Percentiles rank a stretch among this genome's conserved stretches.
phyloP scores from a whole-genome alignment of 2,329 filamentous ascomycete species.

The Mollisiaceae sp. region DNA sequence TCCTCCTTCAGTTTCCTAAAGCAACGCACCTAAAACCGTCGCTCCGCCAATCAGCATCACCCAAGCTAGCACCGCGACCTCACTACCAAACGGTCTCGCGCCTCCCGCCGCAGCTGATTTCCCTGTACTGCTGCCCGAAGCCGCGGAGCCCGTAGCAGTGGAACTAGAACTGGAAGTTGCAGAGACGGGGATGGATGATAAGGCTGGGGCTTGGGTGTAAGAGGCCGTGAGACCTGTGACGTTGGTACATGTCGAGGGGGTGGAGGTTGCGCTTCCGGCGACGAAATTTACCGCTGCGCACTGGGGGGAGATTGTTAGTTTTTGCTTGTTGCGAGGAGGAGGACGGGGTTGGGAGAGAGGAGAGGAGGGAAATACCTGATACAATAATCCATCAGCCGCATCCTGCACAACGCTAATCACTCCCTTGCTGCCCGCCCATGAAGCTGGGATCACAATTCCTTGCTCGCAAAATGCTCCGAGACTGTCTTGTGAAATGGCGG shows the following conservation, averaged over 20 bases:
- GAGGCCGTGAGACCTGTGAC: conserved; percentile 42
- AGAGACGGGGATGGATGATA: conserved; percentile 28
- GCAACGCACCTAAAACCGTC: not conserved
- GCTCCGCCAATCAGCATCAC: not conserved
- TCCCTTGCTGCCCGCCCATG: conserved; percentile 56
- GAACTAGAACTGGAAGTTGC: not conserved
- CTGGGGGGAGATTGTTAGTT: conserved; percentile 43
- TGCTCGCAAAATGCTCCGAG: not conserved
- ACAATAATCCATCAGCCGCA: conserved; percentile 61
- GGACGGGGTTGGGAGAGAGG: not conserved
- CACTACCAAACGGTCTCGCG: not conserved
- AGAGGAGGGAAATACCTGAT: conserved; percentile 50
- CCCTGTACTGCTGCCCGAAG: conserved; percentile 3
- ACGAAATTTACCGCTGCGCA: conserved; percentile 63
- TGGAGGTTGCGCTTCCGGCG: conserved; percentile 41
- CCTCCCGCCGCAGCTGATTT: conserved; percentile 2
- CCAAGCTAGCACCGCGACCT: not conserved
- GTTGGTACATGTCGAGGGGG: conserved; percentile 47
- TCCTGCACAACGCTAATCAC: conserved; percentile 57
- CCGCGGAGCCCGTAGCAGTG: conserved; percentile 12
- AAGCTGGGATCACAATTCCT: not conserved
- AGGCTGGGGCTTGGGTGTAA: conserved; percentile 23
- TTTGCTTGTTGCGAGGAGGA: not conserved
- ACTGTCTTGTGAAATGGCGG: not conserved
- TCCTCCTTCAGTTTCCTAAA: not conserved